Base-by-base conservation (phyloP, 192 early-diverging fungal species). In the Podila clonocystis region DNA sequence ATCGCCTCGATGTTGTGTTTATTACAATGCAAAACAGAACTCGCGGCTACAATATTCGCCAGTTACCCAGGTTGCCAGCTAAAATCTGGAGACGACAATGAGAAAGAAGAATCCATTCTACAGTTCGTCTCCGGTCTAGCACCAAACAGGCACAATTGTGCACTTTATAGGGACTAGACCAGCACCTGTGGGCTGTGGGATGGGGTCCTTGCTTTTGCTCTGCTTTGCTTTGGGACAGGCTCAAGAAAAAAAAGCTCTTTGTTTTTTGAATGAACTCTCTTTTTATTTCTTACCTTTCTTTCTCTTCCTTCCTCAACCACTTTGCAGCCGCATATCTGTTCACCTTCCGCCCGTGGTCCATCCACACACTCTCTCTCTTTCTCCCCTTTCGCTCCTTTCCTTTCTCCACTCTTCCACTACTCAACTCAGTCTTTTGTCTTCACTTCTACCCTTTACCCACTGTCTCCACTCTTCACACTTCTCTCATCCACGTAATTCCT, bases 101-200 rank as follows among this genome's bases (percentile, higher is more conserved):
- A 12, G 17, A 45, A 45, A 12, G 4, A 15, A 45, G 41, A 45
- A 8, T 45, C 41, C 41, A 0, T 15, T 45, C 41, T 15, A 45
- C 13, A 4, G 41, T 17, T 17, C 2, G 12, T 15, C 41, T 45
- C 41, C 41, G 13, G 41, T 17, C 41, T 45, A 45, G 41, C 41
- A 45, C 41, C 41, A 45, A 45, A 45, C 41, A 45, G 8, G 52
- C 24, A 24, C 52, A 55, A 63, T 72, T 72, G 70, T 72, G 49
- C 50, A 72, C 70, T 72, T 57, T 24, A 72, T 41, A 36, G 15
- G 70, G 70, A n/a, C 24, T 72, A 63, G 70, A 31, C 4, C 13
- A 7, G 9, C 29, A 31, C 2, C 17, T 28, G 12, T 28, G 30
- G 11, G 36, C 12, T 19, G 31, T 15, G 34, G 20, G 52, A 55